Evolutionary conservation across 441 rosid species (phyloP).

Genomic region (Corymbia calophylla): DNA sequence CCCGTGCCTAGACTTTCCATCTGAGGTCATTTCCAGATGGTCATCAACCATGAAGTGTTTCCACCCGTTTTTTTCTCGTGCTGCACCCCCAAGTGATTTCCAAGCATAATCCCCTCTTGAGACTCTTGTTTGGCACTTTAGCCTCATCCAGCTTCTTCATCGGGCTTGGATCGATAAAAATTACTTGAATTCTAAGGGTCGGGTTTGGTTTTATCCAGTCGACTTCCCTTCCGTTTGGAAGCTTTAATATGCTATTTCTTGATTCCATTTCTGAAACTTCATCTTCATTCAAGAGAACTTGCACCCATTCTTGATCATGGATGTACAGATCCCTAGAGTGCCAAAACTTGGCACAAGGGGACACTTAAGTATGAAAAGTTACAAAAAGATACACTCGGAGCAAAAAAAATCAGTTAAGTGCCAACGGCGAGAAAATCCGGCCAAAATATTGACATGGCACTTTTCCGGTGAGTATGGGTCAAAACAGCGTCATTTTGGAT

Average conservation of each 20-base stretch:
- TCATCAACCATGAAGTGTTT: slow-evolving; percentile 37
- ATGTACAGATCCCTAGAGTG: too few relatives aligned
- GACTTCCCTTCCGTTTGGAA: slow-evolving; percentile 44
- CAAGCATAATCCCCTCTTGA: slow-evolving; percentile 47
- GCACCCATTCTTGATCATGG: too few relatives aligned
- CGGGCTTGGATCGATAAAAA: slow-evolving; percentile 60
- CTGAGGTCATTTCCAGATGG: slow-evolving; percentile 7
- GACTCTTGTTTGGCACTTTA: slow-evolving; percentile 32
- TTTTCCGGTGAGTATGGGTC: too few relatives aligned
- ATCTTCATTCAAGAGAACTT: slow-evolving; percentile 79
- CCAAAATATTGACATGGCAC: too few relatives aligned
- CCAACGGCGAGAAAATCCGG: too few relatives aligned
- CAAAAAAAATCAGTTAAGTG: too few relatives aligned
- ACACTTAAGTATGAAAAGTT: too few relatives aligned
- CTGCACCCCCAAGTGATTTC: slow-evolving; percentile 86
- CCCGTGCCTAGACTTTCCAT: slow-evolving; percentile 7
- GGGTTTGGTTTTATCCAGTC: slow-evolving; percentile 82
- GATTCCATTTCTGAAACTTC: slow-evolving; percentile 56
- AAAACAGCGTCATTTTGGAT: too few relatives aligned
- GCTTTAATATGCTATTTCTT: slow-evolving; percentile 50
- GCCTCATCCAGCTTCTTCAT: slow-evolving; percentile 32
- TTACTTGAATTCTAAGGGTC: slow-evolving; percentile 44
- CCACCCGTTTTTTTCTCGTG: slow-evolving; percentile 60
- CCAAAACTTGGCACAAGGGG: too few relatives aligned
- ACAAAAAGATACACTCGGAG: too few relatives aligned